Conservation (phyloP, 768 basidiomycete genomes). For the Suillus ampliporus region DNA sequence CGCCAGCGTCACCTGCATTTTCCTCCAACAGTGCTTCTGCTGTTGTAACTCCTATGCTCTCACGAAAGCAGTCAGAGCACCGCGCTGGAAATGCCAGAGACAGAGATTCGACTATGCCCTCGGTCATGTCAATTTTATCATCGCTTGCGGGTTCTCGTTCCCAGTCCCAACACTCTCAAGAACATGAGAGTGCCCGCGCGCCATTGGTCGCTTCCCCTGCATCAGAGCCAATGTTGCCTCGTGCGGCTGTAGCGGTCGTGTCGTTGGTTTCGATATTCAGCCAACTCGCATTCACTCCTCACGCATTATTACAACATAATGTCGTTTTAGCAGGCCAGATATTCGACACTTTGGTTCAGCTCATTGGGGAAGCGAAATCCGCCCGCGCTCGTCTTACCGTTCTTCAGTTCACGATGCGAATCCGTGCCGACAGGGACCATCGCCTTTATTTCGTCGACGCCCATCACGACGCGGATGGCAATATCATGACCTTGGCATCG, state of each 20-base stretch:
- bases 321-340: slow-evolving; percentile 58
- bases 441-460: slow-evolving; percentile 70
- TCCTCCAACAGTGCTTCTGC: slow-evolving; percentile 33
- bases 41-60: slow-evolving; percentile 56
- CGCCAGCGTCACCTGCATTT: slow-evolving; percentile 42
- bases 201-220: slow-evolving; percentile 31
- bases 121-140: slow-evolving; percentile 67
- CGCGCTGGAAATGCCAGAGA: slow-evolving; percentile 49
- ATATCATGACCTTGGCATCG: slow-evolving; percentile 61
- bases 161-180: slow-evolving; percentile 55
- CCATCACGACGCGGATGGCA: slow-evolving; percentile 60
- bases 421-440: slow-evolving; percentile 91
- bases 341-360: slow-evolving; percentile 55
- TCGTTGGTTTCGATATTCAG: slow-evolving; percentile 70
- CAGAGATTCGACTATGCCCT: slow-evolving; percentile 56
- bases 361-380: slow-evolving; percentile 53
- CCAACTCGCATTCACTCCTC: slow-evolving; percentile 73
- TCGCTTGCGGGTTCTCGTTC: slow-evolving; percentile 69
- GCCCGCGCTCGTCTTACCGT: slow-evolving; percentile 68
- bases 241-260: slow-evolving; percentile 63
- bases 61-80: slow-evolving; percentile 65
- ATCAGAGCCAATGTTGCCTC: slow-evolving; percentile 41
- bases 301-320: slow-evolving; percentile 52
- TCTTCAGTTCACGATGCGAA: slow-evolving; percentile 86
- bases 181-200: slow-evolving; percentile 39